A percentile compares a stretch with the other conserved stretches of the same genome.
Conservation (phyloP, 176 grass and related monocot genomes). For the Carex myosuroides region DNA sequence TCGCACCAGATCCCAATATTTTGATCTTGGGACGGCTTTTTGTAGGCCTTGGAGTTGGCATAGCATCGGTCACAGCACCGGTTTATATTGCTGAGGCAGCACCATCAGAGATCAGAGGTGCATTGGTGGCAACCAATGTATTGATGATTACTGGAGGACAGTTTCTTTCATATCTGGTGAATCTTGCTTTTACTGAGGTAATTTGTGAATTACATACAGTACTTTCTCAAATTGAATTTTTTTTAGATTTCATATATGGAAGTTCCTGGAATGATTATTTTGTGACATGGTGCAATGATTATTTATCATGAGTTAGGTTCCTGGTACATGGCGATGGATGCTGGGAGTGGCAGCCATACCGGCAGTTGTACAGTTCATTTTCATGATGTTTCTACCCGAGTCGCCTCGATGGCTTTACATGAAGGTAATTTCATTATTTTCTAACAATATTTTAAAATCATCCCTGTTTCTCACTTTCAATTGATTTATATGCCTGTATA, state of each 20-base stretch:
- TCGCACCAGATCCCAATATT: conserved; percentile 49
- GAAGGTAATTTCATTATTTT: conserved; percentile 40
- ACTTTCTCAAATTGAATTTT: not conserved
- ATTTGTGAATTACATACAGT: not conserved
- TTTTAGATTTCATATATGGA: not conserved
- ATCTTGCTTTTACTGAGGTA: conserved; percentile 94
- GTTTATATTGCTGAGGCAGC: conserved; percentile 90
- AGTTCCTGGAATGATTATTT: not conserved
- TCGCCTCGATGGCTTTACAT: conserved; percentile 96
- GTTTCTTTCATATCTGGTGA: conserved; percentile 92
- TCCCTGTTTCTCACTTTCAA: not conserved
- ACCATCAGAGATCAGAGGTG: conserved; percentile 89
- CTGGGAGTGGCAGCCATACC: conserved; percentile 83
- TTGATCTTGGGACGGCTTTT: conserved; percentile 79
- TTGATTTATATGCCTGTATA: not conserved
- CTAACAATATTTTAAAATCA: not conserved
- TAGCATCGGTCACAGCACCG: conserved; percentile 83
- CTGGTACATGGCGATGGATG: conserved; percentile 99
- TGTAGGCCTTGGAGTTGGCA: conserved; percentile 70
- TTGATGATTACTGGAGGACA: conserved; percentile 96
- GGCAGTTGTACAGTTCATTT: conserved; percentile 73
- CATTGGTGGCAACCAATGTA: conserved; percentile 74
- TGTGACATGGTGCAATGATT: conserved; percentile 25
- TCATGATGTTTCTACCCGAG: conserved; percentile 89
- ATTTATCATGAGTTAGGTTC: conserved; percentile 46